Evolutionary conservation across 371 early-diverging fungal genomes (phyloP), one percentile per base, ranked within the genome.

Genomic region (Blastocladiella emersonii): DNA sequence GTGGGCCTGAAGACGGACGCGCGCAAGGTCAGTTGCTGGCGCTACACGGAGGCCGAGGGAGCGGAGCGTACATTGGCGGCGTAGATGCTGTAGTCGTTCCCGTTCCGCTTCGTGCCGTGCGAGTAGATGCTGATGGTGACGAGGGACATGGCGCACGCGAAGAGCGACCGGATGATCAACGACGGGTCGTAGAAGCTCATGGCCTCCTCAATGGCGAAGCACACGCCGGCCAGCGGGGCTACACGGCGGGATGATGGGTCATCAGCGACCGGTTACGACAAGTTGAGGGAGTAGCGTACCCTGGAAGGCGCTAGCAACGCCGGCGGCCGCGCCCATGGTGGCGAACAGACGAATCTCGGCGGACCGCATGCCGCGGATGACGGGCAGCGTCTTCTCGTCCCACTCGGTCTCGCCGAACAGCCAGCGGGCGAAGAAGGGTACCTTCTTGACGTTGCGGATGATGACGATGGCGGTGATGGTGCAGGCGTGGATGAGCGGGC

Each of bases 191-290:
- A 59, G 17, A 25, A 36, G 6, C 35, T 35, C 1, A 59, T 43
- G 25, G 59, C 59, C 8, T 59, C 59, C 35, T 59, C 59, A 4
- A 59, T n/a, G 2, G 59, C 59, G 8, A 59, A 59, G 27, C n/a
- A 27, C 1, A 59, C 59, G 13, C 59, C 59, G 59, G 59, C 59
- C 13, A 59, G 36, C 1, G 53, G 53, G 0, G 53, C 53, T 51
- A 32, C 17, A 13, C 39, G 39, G 13, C 13, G 13, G 8, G 39
- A 13, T 13, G 13, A 39, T 5, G 5, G 39, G 5, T 13, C 5
- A 39, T 5, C 13, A 13, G 5, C 39, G 13, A 39, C 39, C 39
- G 39, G 39, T 39, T 5, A 12, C 15, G 30, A 32, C 30, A 0
- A 57, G 1, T 3, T 23, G 8, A 32, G 21, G 19, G 7, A 7